phyloP scores from a whole-genome alignment of 352 stramenopile genomes.

The Pilasporangium apinafurcum region DNA sequence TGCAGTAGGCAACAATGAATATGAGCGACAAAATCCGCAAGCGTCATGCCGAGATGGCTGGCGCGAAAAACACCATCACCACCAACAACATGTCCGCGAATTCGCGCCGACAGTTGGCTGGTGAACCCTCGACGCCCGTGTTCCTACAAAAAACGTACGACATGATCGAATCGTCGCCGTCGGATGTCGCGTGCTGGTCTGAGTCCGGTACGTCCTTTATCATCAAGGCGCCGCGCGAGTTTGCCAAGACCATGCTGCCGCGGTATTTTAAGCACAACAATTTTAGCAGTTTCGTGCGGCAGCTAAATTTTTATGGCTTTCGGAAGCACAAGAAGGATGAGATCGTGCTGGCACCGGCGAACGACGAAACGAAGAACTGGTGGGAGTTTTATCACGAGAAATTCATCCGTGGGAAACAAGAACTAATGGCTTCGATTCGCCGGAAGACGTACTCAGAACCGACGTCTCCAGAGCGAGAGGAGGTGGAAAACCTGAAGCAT shows the following conservation, averaged over 20 bases:
- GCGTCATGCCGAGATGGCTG: neutral
- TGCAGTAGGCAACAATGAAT: too few relatives aligned
- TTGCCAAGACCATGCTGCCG: constrained; percentile 87
- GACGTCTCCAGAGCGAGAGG: constrained; percentile 62
- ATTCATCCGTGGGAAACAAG: constrained; percentile 79
- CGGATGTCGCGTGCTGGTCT: constrained; percentile 72
- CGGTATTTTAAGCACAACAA: constrained; percentile 95
- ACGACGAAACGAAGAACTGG: constrained; percentile 82
- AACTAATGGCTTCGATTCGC: constrained; percentile 84
- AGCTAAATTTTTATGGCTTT: constrained; percentile 94
- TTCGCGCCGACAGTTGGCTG: constrained; percentile 4
- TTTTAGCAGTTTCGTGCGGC: constrained; percentile 90
- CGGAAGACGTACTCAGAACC: constrained; percentile 86
- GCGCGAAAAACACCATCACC: constrained; percentile 11
- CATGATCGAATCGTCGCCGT: constrained; percentile 88
- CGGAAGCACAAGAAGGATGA: constrained; percentile 91
- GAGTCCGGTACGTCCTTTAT: constrained; percentile 83
- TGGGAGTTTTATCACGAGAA: constrained; percentile 92
- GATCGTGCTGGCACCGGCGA: constrained; percentile 68
- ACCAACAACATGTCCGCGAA: constrained; percentile 5
- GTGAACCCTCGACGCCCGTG: constrained; percentile 33
- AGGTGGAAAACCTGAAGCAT: constrained; percentile 70
- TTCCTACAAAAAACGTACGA: constrained; percentile 93
- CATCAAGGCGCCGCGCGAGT: constrained; percentile 90
- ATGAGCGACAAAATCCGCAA: constrained; percentile 7